Base-by-base conservation (phyloP, 2,329 filamentous ascomycete genomes). In the Neonectria sp. region DNA sequence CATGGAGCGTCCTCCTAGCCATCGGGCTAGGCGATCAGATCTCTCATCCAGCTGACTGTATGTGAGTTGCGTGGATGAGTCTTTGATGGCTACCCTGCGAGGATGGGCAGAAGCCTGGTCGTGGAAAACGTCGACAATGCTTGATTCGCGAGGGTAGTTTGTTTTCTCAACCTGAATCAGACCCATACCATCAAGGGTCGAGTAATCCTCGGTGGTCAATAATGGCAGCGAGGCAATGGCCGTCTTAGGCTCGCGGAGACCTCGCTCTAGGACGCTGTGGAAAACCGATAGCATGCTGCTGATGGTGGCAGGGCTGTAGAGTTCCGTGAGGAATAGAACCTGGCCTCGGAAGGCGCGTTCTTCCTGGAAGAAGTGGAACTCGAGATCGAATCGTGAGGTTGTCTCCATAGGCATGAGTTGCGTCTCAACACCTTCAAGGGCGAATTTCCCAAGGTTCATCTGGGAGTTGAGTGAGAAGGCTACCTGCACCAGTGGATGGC, bases 51-150 rank as follows among this genome's bases (percentile, higher is more conserved):
- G 56, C 15, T 75, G 43, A 3, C 57, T 27, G 43, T 77, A 76
- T 1, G 75, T 76, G 1, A 77, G 57, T 4, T 67, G 46, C 0
- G 45, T 27, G 1, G 60, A 51, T 9, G 65, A 55, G 29, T 76
- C 74, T 13, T 67, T 71, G 52, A 76, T 68, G 2, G 75, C 75
- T 2, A 70, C 15, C 2, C 17, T 17, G 11, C 67, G 13, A 0
- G 75, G 70, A 31, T 31, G 13, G 1, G 33, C 48, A 4, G 52
- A 24, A 5, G 66, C 74, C 35, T 76, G 71, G 25, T 69, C 27
- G 15, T 60, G 71, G 66, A 77, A 77, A 2, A 77, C 46, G 31
- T 77, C 71, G 11, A 76, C 43, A 0, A 77, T 21, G 56, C 70
- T 76, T 1, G 69, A 69, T 1, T 75, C 64, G 3, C 65, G 67